Conservation (phyloP, 1,139 yeast species). For the Candida gigantensis region DNA sequence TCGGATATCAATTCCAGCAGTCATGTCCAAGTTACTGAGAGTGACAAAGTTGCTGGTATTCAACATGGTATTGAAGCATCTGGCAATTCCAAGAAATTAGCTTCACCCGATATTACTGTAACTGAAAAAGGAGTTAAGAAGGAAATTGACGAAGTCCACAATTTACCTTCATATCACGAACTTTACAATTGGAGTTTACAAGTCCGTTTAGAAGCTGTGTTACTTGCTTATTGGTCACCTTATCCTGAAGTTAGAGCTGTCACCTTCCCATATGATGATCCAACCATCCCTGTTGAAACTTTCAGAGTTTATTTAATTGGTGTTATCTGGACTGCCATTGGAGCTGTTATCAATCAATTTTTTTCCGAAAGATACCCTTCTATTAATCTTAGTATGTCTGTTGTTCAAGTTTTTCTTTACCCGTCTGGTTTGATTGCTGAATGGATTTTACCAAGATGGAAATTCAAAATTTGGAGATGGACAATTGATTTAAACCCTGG, state of each 20-base stretch:
- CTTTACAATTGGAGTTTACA: constrained; percentile 30
- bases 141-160: neutral
- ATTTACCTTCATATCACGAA: neutral
- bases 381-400: too few species aligned
- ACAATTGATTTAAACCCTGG: constrained; percentile 26
- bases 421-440: constrained; percentile 22
- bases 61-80: too few species aligned
- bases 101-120: neutral
- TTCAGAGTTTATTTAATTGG: constrained; percentile 57
- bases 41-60: too few species aligned
- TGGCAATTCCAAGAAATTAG: too few species aligned
- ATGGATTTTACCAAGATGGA: constrained; percentile 21
- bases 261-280: too few species aligned
- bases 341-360: too few species aligned
- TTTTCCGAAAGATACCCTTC: too few species aligned
- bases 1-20: neutral
- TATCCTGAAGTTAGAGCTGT: too few species aligned
- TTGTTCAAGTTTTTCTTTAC: too few species aligned
- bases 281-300: constrained; percentile 58
- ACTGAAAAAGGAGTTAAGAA: too few species aligned
- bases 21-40: too few species aligned
- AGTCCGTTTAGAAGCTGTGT: constrained; percentile 43
- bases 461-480: constrained; percentile 14
- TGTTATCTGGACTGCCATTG: constrained; percentile 51
- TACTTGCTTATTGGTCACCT: constrained; percentile 54